Evolutionary conservation across 2,329 filamentous ascomycete genomes (phyloP).

Genomic region (Thermoascus crustaceus): DNA sequence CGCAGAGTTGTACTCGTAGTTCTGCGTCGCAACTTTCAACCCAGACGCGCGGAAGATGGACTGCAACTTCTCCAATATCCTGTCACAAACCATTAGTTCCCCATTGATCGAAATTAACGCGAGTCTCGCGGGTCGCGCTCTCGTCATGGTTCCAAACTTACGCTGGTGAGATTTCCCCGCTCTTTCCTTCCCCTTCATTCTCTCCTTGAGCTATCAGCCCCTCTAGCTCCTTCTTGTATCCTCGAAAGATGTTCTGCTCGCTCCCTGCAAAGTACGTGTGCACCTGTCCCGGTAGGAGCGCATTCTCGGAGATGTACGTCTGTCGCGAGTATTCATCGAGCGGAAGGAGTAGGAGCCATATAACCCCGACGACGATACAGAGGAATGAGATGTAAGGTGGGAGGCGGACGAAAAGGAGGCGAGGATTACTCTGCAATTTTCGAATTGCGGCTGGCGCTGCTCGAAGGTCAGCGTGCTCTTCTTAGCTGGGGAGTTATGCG

Average conservation of each 20-base stretch:
- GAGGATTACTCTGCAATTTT: constrained; percentile 66
- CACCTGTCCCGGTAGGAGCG: constrained; percentile 87
- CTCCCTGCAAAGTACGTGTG: constrained; percentile 96
- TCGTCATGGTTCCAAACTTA: constrained; percentile 3
- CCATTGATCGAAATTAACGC: constrained; percentile 4
- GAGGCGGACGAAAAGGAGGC: constrained; percentile 62
- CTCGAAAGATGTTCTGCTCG: constrained; percentile 89
- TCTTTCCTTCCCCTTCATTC: constrained; percentile 17
- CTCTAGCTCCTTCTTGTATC: constrained; percentile 77
- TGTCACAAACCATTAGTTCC: constrained; percentile 17
- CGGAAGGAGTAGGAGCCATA: constrained; percentile 84
- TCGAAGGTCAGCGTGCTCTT: constrained; percentile 12
- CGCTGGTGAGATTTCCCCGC: constrained; percentile 14
- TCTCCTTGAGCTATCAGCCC: constrained; percentile 30
- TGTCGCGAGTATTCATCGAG: constrained; percentile 81
- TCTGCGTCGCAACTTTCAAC: constrained; percentile 79
- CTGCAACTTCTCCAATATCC: constrained; percentile 61
- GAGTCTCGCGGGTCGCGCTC: constrained; percentile 1
- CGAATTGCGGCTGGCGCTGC: constrained; percentile 29
- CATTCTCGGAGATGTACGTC: constrained; percentile 97
- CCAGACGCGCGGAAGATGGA: constrained; percentile 69
- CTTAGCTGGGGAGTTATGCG: constrained; percentile 4
- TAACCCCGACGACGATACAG: constrained; percentile 74
- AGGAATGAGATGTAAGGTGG: constrained; percentile 82
- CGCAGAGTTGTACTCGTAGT: constrained; percentile 74